These are phyloP conservation scores for Pseudozyma flocculosa DNA, from an alignment of 1,284 basidiomycete genomes.

Conservation along the genomic window DNA sequence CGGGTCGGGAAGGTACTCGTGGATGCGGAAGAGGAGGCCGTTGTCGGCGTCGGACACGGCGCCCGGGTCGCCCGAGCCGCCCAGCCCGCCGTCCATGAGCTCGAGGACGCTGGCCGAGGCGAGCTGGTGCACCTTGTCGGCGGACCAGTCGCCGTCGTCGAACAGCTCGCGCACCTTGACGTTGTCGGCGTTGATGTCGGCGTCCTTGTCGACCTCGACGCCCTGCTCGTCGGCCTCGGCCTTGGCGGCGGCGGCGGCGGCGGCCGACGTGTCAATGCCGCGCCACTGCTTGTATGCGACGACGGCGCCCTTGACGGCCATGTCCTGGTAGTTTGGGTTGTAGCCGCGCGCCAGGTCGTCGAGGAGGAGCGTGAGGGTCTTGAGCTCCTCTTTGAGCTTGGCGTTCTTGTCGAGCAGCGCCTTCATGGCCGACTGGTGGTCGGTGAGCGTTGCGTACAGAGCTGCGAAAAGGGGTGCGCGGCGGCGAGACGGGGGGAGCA, in stretches of 20 bases:
- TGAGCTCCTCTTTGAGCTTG: constrained; percentile 72
- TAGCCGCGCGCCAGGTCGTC: constrained; percentile 76
- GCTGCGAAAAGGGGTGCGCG: constrained; percentile 62
- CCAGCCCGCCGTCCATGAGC: constrained; percentile 57
- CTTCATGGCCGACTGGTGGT: constrained; percentile 73
- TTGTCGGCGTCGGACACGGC: constrained; percentile 13
- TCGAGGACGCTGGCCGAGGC: constrained; percentile 60
- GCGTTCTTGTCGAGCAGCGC: constrained; percentile 73
- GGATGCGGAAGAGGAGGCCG: constrained; percentile 68
- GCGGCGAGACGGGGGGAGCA: neutral
- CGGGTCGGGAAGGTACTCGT: constrained; percentile 83
- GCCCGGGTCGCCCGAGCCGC: constrained; percentile 9
- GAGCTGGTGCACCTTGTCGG: constrained; percentile 68
- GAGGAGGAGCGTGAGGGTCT: constrained; percentile 79
- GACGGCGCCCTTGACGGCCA: constrained; percentile 95
- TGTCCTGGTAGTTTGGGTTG: constrained; percentile 98
- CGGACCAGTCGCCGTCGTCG: constrained; percentile 56
- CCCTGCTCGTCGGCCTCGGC: constrained; percentile 29
- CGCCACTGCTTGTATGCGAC: constrained; percentile 82
- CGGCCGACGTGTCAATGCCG: constrained; percentile 37
- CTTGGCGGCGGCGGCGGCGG: neutral
- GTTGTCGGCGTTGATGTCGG: constrained; percentile 20
- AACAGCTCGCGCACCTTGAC: constrained; percentile 24
- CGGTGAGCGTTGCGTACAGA: constrained; percentile 73
- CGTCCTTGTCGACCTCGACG: constrained; percentile 6